These are phyloP conservation scores for Boletus vermiculosoides DNA, from an alignment of 768 basidiomycete genomes.

Conservation along the genomic window DNA sequence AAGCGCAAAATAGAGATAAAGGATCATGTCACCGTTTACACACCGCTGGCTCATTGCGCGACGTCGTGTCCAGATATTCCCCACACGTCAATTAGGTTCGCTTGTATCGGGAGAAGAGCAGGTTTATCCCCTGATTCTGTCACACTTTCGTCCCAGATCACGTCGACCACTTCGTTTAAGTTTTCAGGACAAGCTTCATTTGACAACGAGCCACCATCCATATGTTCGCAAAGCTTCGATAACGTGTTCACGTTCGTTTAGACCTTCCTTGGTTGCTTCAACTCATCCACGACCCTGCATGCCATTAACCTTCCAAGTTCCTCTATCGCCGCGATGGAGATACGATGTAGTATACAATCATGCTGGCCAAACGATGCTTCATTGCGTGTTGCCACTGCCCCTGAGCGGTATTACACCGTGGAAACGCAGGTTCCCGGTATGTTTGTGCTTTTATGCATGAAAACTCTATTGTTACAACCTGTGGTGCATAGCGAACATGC, in stretches of 20 bases:
- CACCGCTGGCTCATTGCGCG: slow-evolving; percentile 4
- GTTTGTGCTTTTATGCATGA: slow-evolving; percentile 6
- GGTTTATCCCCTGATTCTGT: slow-evolving; percentile 7
- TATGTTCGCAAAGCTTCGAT: slow-evolving; percentile 11
- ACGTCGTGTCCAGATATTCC: slow-evolving; percentile 3
- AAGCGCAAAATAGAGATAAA: slow-evolving; percentile 14
- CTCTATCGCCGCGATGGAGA: slow-evolving; percentile 30
- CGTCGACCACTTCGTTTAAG: slow-evolving; percentile 6
- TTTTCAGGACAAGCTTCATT: not conserved
- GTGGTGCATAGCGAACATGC: slow-evolving; percentile 26
- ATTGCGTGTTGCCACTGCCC: slow-evolving; percentile 24
- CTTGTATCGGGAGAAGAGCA: not conserved
- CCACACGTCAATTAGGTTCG: slow-evolving; percentile 16
- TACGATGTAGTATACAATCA: slow-evolving; percentile 9
- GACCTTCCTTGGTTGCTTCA: slow-evolving; percentile 10
- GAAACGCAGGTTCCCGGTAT: slow-evolving; percentile 11
- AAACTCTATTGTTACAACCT: slow-evolving; percentile 23
- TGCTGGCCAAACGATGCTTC: slow-evolving; percentile 7
- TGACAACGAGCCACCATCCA: not conserved
- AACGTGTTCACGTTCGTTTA: slow-evolving; percentile 13
- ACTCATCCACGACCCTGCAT: slow-evolving; percentile 25
- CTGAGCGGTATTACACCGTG: slow-evolving; percentile 29
- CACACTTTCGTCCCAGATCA: slow-evolving; percentile 5
- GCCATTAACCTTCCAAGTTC: slow-evolving; percentile 9
- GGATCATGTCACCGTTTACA: slow-evolving; percentile 11